phyloP scores from a whole-genome alignment of 768 basidiomycete species.

The Kwoniella botswanensis region DNA sequence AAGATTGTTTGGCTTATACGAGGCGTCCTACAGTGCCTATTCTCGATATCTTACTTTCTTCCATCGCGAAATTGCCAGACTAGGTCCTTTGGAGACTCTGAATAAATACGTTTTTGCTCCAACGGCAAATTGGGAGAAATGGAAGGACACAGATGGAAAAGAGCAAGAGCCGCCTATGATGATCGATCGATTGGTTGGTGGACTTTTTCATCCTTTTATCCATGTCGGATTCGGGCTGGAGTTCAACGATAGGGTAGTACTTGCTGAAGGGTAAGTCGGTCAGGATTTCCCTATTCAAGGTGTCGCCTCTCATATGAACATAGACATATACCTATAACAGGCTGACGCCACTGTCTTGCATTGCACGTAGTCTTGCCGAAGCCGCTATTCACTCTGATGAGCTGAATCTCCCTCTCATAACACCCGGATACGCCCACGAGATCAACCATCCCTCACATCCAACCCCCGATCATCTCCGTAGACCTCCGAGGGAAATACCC shows the following conservation, averaged over 20 bases:
- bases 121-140: constrained; percentile 26
- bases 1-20: not conserved
- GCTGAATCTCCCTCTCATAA: constrained; percentile 18
- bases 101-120: constrained; percentile 45
- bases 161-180: constrained; percentile 32
- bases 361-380: constrained; percentile 37
- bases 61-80: constrained; percentile 37
- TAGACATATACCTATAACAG: not conserved
- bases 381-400: constrained; percentile 39
- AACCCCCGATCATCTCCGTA: constrained; percentile 8
- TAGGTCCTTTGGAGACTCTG: constrained; percentile 36
- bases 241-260: constrained; percentile 42
- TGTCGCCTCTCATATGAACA: not conserved
- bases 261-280: constrained; percentile 45
- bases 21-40: constrained; percentile 30
- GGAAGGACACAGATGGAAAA: not conserved
- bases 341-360: not conserved
- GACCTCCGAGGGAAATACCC: constrained; percentile 11
- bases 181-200: constrained; percentile 41
- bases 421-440: constrained; percentile 25
- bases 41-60: constrained; percentile 45
- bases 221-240: constrained; percentile 50
- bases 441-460: constrained; percentile 14
- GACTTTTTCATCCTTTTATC: constrained; percentile 47
- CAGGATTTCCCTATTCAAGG: not conserved